Conservation (phyloP, 2,329 filamentous ascomycete genomes). For the Teratosphaeria nubilosa region DNA sequence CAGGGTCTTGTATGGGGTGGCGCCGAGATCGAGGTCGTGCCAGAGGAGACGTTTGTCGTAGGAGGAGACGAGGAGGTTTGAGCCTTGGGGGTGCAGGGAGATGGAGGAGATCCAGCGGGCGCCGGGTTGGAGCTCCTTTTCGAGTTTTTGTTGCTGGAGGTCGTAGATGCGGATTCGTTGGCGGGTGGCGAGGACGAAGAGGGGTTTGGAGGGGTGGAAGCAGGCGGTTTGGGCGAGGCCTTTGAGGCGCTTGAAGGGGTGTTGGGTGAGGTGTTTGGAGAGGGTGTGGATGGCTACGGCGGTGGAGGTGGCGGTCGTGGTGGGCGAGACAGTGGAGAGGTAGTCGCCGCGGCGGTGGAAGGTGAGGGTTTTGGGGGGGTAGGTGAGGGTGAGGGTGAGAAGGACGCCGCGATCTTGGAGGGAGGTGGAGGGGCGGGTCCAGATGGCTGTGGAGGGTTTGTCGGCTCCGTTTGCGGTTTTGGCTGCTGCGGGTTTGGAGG, state of each 20-base stretch:
- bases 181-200: slow-evolving; percentile 94
- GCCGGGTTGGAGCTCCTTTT: slow-evolving; percentile 88
- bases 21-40: slow-evolving; percentile 91
- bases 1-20: slow-evolving; percentile 88
- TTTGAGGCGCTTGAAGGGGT: slow-evolving; percentile 72
- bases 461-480: slow-evolving; percentile 41
- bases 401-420: slow-evolving; percentile 71
- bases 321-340: slow-evolving; percentile 80
- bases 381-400: slow-evolving; percentile 63
- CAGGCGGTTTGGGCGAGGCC: slow-evolving; percentile 78
- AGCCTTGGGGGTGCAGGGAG: slow-evolving; percentile 83
- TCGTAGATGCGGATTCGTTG: slow-evolving; percentile 91
- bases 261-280: slow-evolving; percentile 87
- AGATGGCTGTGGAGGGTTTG: slow-evolving; percentile 69
- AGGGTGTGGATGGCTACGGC: slow-evolving; percentile 92
- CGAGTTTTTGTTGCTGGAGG: slow-evolving; percentile 76
- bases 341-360: slow-evolving; percentile 96
- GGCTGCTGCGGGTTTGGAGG: slow-evolving; percentile 46
- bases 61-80: slow-evolving; percentile 87
- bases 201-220: slow-evolving; percentile 86
- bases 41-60: slow-evolving; percentile 91
- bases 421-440: slow-evolving; percentile 65
- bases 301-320: slow-evolving; percentile 52
- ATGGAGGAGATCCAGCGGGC: slow-evolving; percentile 92
- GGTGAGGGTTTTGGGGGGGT: slow-evolving; percentile 66